phyloP scores from a whole-genome alignment of 2,329 filamentous ascomycete genomes.

The Aureobasidium sp. region DNA sequence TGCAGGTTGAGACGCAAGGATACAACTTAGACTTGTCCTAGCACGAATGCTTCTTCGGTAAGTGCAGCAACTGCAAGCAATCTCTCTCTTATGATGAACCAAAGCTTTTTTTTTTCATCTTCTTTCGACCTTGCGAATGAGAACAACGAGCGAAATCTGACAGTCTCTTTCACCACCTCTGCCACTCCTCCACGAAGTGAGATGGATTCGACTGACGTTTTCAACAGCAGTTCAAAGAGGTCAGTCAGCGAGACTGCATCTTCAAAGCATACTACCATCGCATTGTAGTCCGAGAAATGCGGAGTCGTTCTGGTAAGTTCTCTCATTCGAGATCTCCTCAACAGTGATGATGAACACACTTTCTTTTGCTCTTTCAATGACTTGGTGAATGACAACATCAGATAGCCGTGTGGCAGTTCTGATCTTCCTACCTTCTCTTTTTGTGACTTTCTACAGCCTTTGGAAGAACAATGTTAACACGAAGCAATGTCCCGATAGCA shows the following conservation, averaged over 20 bases:
- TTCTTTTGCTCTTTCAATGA: background rate
- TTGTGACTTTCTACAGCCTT: no score
- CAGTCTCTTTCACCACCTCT: no score
- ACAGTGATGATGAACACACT: background rate
- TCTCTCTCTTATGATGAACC: background rate
- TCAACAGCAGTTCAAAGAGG: no score
- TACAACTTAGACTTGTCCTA: no score
- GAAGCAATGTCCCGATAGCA: no score
- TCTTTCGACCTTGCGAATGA: no score
- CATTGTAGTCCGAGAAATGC: background rate
- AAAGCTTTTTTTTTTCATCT: background rate
- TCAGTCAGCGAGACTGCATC: background rate
- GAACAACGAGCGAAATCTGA: no score
- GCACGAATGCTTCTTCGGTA: background rate
- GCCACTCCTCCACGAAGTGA: no score
- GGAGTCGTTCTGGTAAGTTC: background rate
- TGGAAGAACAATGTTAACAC: background rate
- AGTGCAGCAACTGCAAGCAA: background rate
- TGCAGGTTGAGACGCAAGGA: no score
- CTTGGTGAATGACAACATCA: background rate
- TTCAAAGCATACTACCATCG: background rate
- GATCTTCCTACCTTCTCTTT: no score
- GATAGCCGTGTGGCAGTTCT: background rate
- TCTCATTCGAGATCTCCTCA: no score
- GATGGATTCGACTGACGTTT: no score